A percentile compares a stretch with the other conserved stretches of the same genome.
phyloP scores from a whole-genome alignment of 371 early-diverging fungal species.

The Rhizopus sp. region DNA sequence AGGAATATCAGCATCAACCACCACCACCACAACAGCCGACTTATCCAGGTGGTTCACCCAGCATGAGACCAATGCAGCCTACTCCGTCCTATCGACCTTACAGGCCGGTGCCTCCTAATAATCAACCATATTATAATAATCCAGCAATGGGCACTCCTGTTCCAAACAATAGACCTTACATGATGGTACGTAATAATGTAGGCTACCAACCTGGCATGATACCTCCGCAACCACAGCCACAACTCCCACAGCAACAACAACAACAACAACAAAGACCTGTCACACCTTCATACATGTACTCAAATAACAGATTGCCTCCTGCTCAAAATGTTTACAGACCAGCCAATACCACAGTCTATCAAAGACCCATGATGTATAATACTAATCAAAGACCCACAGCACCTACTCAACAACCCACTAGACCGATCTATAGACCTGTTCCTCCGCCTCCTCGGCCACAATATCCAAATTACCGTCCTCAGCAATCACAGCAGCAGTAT shows the following conservation, averaged over 20 bases:
- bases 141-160: conserved; percentile 14
- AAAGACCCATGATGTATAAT: conserved; percentile 5
- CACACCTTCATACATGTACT: neutral
- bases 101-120: conserved; percentile 5
- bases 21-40: conserved; percentile 9
- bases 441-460: conserved; percentile 19
- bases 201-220: conserved; percentile 4
- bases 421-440: conserved; percentile 20
- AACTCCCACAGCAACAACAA: conserved; percentile 6
- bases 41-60: conserved; percentile 1
- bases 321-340: neutral
- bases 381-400: conserved; percentile 1
- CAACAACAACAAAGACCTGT: conserved; percentile 5
- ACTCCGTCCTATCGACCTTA: conserved; percentile 19
- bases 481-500: conserved; percentile 12
- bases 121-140: conserved; percentile 11
- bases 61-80: conserved; percentile 15
- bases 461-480: conserved; percentile 16
- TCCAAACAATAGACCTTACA: conserved; percentile 24
- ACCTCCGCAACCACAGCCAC: conserved; percentile 10
- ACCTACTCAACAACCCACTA: conserved; percentile 7
- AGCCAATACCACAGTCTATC: neutral
- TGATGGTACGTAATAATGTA: conserved; percentile 5
- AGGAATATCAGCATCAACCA: conserved; percentile 12
- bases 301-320: conserved; percentile 1